A percentile compares a stretch with the other conserved stretches of the same genome.
Conservation (phyloP, 2,329 filamentous ascomycete genomes). For the Aureobasidium sp. region DNA sequence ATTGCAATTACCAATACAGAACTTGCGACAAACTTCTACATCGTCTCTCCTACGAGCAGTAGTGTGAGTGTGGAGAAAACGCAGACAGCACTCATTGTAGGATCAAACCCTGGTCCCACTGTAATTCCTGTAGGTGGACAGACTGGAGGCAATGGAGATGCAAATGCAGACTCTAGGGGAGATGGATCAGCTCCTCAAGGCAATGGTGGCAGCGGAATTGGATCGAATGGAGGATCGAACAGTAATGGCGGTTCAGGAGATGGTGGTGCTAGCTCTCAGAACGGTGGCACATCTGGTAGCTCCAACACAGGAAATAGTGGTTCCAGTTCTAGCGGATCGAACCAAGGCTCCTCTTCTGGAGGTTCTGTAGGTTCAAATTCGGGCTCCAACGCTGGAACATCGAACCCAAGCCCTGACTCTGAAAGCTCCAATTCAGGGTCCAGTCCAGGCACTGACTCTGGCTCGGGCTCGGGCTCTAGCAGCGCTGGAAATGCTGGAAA, state of each 20-base stretch:
- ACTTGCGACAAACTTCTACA: constrained; percentile 5
- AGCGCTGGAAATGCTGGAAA: background rate
- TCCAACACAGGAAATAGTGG: background rate
- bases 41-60: background rate
- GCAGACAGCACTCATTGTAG: background rate
- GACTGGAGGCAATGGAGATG: background rate
- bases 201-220: background rate
- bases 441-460: background rate
- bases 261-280: background rate
- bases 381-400: background rate
- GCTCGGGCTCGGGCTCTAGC: background rate
- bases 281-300: background rate
- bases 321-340: background rate
- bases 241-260: background rate
- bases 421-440: background rate
- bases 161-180: background rate
- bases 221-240: background rate
- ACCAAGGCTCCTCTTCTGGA: background rate
- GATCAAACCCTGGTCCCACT: background rate
- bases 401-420: background rate
- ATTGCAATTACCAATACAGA: background rate
- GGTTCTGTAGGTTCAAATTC: background rate
- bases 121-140: background rate
- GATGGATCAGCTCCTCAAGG: background rate
- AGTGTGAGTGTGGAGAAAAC: background rate